A percentile compares a stretch with the other conserved stretches of the same genome.
Evolutionary conservation across 495 filamentous ascomycete species (phyloP).

Genomic region (Acidiella bohemica): DNA sequence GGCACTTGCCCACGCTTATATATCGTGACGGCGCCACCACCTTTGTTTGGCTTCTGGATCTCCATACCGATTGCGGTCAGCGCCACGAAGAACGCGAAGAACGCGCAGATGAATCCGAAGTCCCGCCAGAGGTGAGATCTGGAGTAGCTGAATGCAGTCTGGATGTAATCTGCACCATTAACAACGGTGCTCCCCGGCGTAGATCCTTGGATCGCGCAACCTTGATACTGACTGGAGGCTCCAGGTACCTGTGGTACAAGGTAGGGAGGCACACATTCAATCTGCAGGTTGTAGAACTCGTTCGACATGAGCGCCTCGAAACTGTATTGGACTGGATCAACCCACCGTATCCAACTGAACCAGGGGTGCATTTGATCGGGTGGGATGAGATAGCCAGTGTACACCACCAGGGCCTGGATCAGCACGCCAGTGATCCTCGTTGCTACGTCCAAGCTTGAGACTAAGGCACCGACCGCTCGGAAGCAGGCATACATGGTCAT

Average conservation of each 20-base stretch:
- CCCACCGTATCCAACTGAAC: constrained; percentile 64
- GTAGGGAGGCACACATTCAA: constrained; percentile 39
- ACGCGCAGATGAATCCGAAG: constrained; percentile 39
- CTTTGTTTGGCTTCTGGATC: constrained; percentile 52
- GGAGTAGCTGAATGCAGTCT: constrained; percentile 25
- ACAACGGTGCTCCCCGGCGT: constrained; percentile 5
- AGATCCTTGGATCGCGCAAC: constrained; percentile 11
- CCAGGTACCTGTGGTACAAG: constrained; percentile 40
- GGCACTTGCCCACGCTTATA: constrained; percentile 52
- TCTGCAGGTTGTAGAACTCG: constrained; percentile 28
- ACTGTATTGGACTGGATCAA: constrained; percentile 64
- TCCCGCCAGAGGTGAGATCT: constrained; percentile 8
- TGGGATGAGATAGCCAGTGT: constrained; percentile 70
- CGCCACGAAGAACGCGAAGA: constrained; percentile 48
- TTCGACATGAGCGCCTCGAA: constrained; percentile 34
- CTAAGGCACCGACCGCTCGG: constrained; percentile 54
- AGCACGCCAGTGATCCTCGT: constrained; percentile 50
- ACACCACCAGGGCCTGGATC: constrained; percentile 56
- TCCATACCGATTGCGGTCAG: constrained; percentile 36
- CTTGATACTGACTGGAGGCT: constrained; percentile 20
- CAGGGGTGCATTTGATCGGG: constrained; percentile 37
- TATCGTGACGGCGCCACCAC: constrained; percentile 49
- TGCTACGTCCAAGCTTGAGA: constrained; percentile 50
- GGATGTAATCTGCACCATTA: constrained; percentile 10
- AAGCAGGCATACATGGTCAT: constrained; percentile 56